Conservation (phyloP, 345 rosid species). For the Populus alba region DNA sequence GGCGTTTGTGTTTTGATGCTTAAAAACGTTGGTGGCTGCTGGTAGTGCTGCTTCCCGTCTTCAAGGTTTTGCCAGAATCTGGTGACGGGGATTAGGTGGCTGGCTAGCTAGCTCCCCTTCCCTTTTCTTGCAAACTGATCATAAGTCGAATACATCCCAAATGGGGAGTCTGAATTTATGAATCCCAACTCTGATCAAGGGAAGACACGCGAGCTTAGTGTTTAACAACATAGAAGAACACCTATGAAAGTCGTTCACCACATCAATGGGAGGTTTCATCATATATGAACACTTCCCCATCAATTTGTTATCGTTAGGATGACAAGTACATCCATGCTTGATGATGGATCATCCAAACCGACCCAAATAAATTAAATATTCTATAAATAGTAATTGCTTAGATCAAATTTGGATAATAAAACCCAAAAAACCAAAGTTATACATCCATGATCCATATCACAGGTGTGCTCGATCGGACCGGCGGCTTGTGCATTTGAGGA, state of each 20-base stretch:
- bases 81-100: not conserved
- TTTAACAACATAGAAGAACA: not conserved
- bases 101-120: not conserved
- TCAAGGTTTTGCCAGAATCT: not conserved
- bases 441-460: too few species aligned
- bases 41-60: not conserved
- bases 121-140: not conserved
- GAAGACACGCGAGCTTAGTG: not conserved
- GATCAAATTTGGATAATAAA: too few species aligned
- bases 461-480: too few species aligned
- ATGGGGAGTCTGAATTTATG: too few species aligned
- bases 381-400: too few species aligned
- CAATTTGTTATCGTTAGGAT: not conserved
- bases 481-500: too few species aligned
- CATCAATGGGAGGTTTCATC: not conserved
- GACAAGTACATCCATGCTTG: too few species aligned
- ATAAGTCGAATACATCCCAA: too few species aligned
- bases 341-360: too few species aligned
- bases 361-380: too few species aligned
- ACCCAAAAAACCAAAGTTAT: too few species aligned
- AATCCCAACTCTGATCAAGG: too few species aligned
- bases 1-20: not conserved
- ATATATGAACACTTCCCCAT: not conserved
- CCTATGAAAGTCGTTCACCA: not conserved
- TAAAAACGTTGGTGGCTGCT: not conserved